phyloP scores from a whole-genome alignment of 805 yeast genomes.

The Yarrowia divulgata region DNA sequence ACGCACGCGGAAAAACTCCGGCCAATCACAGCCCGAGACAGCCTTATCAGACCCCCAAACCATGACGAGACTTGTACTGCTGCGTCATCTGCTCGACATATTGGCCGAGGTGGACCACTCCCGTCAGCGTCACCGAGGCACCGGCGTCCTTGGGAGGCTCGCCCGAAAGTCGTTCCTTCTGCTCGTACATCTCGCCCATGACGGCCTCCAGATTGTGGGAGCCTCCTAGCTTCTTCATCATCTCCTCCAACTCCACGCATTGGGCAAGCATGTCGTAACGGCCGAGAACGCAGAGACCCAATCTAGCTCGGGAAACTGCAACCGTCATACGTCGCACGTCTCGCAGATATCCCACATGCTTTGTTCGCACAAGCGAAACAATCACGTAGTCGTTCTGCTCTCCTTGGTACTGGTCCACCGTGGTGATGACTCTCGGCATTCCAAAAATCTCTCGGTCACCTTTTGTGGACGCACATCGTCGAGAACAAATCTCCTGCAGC shows the following conservation, averaged over 20 bases:
- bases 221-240: constrained; percentile 40
- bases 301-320: constrained; percentile 49
- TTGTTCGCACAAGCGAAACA: constrained; percentile 52
- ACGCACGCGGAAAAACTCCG: constrained; percentile 27
- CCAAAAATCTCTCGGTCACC: constrained; percentile 45
- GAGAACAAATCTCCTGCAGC: constrained; percentile 53
- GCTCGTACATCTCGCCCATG: constrained; percentile 39
- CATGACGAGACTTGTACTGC: constrained; percentile 37
- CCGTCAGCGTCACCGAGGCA: constrained; percentile 31
- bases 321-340: constrained; percentile 45
- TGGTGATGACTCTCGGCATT: constrained; percentile 46
- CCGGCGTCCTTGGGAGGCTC: constrained; percentile 6
- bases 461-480: constrained; percentile 46
- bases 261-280: constrained; percentile 42
- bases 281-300: constrained; percentile 52
- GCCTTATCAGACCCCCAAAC: constrained; percentile 24
- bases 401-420: constrained; percentile 49
- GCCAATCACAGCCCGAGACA: constrained; percentile 27
- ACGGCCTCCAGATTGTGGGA: constrained; percentile 23
- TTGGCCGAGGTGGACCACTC: constrained; percentile 40
- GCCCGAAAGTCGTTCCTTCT: constrained; percentile 7
- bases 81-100: constrained; percentile 42
- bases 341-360: constrained; percentile 45
- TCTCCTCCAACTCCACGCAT: constrained; percentile 39
- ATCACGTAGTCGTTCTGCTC: constrained; percentile 50